Evolutionary conservation across 2,329 filamentous ascomycete species (phyloP).

Genomic region (Scleromitrula shiraiana): DNA sequence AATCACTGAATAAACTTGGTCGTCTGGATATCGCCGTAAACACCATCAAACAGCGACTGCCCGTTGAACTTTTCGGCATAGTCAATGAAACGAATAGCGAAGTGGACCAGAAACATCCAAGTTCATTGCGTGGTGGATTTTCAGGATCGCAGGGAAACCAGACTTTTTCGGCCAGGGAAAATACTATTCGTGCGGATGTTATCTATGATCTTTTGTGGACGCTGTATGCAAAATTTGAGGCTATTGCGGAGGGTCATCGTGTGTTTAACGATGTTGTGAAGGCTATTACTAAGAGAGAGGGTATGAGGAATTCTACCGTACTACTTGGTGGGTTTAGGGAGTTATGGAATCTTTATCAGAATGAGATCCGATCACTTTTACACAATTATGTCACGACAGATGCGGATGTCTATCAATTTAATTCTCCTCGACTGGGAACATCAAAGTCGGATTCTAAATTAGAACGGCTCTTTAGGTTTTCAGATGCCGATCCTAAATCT

Average conservation of each 20-base stretch:
- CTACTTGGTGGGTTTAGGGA: constrained; percentile 89
- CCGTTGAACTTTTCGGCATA: constrained; percentile 86
- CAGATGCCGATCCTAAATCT: constrained; percentile 75
- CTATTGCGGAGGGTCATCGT: constrained; percentile 90
- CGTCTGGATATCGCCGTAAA: constrained; percentile 80
- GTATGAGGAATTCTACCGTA: constrained; percentile 49
- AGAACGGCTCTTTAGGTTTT: constrained; percentile 65
- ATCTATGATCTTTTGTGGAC: constrained; percentile 89
- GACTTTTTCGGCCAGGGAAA: constrained; percentile 60
- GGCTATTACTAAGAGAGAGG: constrained; percentile 77
- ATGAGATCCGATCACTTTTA: constrained; percentile 87
- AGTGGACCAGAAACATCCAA: constrained; percentile 88
- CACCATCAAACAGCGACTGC: constrained; percentile 83
- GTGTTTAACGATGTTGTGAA: constrained; percentile 88
- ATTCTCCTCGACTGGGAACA: constrained; percentile 46
- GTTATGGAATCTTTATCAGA: constrained; percentile 95
- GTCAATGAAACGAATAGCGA: constrained; percentile 94
- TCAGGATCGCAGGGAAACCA: constrained; percentile 48
- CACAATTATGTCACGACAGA: constrained; percentile 96
- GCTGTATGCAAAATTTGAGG: constrained; percentile 92
- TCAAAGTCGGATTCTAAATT: constrained; percentile 32
- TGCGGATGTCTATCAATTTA: constrained; percentile 62
- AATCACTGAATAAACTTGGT: constrained; percentile 83
- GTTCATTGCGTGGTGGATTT: constrained; percentile 51
- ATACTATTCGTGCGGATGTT: constrained; percentile 71